Evolutionary conservation across 2,329 filamentous ascomycete genomes (phyloP).

Genomic region (Botrytis porri): DNA sequence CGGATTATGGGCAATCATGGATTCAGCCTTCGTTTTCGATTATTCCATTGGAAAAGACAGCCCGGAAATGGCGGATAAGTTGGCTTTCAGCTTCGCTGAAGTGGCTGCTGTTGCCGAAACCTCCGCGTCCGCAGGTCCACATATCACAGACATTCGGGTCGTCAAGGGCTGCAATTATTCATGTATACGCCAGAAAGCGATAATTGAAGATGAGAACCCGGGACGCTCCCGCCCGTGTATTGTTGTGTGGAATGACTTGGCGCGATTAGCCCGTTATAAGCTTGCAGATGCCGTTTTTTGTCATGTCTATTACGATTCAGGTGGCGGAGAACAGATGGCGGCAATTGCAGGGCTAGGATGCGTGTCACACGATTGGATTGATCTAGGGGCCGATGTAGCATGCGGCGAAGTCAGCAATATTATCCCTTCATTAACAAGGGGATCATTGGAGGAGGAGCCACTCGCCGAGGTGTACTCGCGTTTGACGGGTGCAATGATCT

Average conservation of each 20-base stretch:
- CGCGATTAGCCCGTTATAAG: slow-evolving; percentile 8
- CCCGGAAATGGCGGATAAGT: background rate
- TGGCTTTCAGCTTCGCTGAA: background rate
- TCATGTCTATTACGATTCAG: slow-evolving; percentile 2
- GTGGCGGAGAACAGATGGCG: background rate
- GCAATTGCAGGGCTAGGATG: background rate
- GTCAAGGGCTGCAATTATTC: slow-evolving; percentile 8
- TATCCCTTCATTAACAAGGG: background rate
- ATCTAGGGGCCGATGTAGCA: slow-evolving; percentile 1
- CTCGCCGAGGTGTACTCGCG: slow-evolving; percentile 7
- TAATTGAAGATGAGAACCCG: background rate
- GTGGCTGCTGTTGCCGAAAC: background rate
- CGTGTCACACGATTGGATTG: background rate
- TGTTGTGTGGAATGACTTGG: background rate
- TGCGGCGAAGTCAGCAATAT: slow-evolving; percentile 4
- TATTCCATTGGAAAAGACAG: slow-evolving; percentile 10
- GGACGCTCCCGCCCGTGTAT: background rate
- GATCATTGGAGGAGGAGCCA: background rate
- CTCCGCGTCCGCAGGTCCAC: background rate
- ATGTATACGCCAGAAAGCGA: slow-evolving; percentile 8
- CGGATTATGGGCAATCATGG: slow-evolving; percentile 2
- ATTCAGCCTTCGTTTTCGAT: background rate
- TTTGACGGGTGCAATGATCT: background rate
- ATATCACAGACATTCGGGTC: slow-evolving; percentile 7
- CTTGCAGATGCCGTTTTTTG: slow-evolving; percentile 2